A percentile compares a stretch with the other conserved stretches of the same genome.
phyloP scores from a whole-genome alignment of 2,329 filamentous ascomycete species.

The Aspergillus sp. region DNA sequence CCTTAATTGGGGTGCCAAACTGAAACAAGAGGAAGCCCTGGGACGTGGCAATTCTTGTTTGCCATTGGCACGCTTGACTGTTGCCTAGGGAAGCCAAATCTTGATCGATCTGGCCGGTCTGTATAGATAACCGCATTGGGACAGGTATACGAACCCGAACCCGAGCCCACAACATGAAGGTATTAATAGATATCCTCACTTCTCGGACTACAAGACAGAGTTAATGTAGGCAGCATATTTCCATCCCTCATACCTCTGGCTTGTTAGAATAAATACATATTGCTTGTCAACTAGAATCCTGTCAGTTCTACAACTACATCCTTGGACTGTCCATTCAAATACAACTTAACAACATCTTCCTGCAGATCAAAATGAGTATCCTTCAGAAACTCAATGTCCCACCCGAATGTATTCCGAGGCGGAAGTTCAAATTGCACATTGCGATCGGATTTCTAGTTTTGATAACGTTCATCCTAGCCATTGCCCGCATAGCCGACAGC shows the following conservation, averaged over 20 bases:
- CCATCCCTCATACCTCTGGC: neutral
- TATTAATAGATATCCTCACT: too few species aligned
- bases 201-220: too few species aligned
- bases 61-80: neutral
- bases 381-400: neutral
- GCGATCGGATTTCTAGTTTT: conserved; percentile 10
- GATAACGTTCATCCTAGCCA: conserved; percentile 19
- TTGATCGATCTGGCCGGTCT: neutral
- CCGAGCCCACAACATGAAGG: too few species aligned
- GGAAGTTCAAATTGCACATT: conserved; percentile 17
- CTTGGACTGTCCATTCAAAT: too few species aligned
- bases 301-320: too few species aligned
- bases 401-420: neutral
- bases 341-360: too few species aligned
- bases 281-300: too few species aligned
- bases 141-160: conserved; percentile 8
- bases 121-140: conserved; percentile 4
- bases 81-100: conserved; percentile 1
- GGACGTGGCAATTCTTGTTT: too few species aligned
- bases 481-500: conserved; percentile 20
- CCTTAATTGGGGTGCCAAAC: too few species aligned
- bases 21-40: too few species aligned
- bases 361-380: neutral
- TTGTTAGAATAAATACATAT: neutral
- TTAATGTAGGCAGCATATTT: too few species aligned